A percentile compares a stretch with the other conserved stretches of the same genome.
Evolutionary conservation across 2,329 filamentous ascomycete species (phyloP).

Genomic region (Fusarium chuoi): DNA sequence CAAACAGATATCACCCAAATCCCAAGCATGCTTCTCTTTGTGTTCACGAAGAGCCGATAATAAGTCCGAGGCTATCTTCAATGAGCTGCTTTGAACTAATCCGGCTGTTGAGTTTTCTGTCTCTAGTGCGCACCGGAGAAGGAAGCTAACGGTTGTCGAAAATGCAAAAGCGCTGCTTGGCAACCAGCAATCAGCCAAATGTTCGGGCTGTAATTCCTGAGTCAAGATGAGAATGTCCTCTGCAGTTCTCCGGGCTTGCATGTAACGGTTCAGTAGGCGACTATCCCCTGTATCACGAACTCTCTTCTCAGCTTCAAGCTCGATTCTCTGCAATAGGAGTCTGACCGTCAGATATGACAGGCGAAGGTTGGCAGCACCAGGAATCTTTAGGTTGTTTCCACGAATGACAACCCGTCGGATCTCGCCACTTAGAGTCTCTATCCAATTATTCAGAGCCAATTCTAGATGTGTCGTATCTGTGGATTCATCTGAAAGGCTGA

Average conservation of each 20-base stretch:
- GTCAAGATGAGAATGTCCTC: conserved; percentile 61
- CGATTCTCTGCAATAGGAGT: conserved; percentile 59
- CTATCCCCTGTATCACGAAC: conserved; percentile 32
- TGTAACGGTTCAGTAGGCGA: conserved; percentile 48
- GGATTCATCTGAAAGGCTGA: conserved; percentile 44
- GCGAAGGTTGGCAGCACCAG: conserved; percentile 62
- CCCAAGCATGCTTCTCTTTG: conserved; percentile 56
- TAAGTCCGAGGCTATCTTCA: conserved; percentile 57
- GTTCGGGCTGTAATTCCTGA: conserved; percentile 55
- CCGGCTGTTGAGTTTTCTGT: conserved; percentile 51
- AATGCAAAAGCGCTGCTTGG: conserved; percentile 59
- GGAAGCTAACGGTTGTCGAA: conserved; percentile 60
- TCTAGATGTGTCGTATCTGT: conserved; percentile 50
- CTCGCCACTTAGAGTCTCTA: conserved; percentile 52
- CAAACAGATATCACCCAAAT: conserved; percentile 62
- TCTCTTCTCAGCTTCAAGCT: conserved; percentile 55
- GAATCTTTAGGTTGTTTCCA: conserved; percentile 53
- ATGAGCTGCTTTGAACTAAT: conserved; percentile 51
- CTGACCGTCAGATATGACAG: conserved; percentile 61
- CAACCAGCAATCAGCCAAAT: conserved; percentile 62
- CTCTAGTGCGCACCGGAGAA: conserved; percentile 60
- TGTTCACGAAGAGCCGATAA: conserved; percentile 53
- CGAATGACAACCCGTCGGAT: conserved; percentile 55
- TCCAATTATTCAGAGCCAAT: conserved; percentile 55
- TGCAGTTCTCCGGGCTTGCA: conserved; percentile 55